Evolutionary conservation across 2,329 filamentous ascomycete genomes (phyloP), one percentile per base, ranked within the genome.

Genomic region (Ilyonectria destructans): DNA sequence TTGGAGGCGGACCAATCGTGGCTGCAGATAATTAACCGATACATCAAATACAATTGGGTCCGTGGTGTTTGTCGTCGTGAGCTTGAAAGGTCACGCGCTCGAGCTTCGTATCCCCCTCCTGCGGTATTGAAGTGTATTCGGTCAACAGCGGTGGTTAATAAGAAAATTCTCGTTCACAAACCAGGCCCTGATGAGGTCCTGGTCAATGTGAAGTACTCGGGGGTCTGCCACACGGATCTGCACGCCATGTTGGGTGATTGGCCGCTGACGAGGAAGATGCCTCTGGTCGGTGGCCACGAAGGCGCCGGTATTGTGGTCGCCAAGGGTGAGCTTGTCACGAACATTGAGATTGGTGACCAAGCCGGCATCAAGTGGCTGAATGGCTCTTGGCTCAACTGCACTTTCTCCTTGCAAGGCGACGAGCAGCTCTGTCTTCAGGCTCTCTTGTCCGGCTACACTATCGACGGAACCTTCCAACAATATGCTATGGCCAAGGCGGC

Each of bases 341-440:
- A 95, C 72, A 83, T 96, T 65, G 85, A 94, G 77, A 86, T 97
- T 76, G 94, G 94, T 73, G 93, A 97, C 77, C 86, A 94, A 74
- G 95, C 90, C 61, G 95, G 95, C 79, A 88, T 97, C 80, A 97
- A 93, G 85, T 97, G 94, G 94, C 86, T 97, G 73, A 95, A 97
- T 80, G 92, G 93, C 67, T 91, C 92, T 17, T 97, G 95, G 81
- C 86, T 96, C 69, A 81, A 86, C 65, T 97, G 95, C 82, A 87
- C 90, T 71, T 96, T 93, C 86, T 97, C 95, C 84, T 90, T 91
- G 76, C 87, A 91, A 73, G 82, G 89, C 33, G 92, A 97, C 75
- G 95, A 97, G 82, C 92, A 93, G 1, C 90, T 97, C 2, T 97
- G 95, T 83, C 82, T 88, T 92, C 4, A 83, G 87, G 15, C 88